phyloP scores from a whole-genome alignment of 345 rosid genomes.

The Nasturtium officinale region DNA sequence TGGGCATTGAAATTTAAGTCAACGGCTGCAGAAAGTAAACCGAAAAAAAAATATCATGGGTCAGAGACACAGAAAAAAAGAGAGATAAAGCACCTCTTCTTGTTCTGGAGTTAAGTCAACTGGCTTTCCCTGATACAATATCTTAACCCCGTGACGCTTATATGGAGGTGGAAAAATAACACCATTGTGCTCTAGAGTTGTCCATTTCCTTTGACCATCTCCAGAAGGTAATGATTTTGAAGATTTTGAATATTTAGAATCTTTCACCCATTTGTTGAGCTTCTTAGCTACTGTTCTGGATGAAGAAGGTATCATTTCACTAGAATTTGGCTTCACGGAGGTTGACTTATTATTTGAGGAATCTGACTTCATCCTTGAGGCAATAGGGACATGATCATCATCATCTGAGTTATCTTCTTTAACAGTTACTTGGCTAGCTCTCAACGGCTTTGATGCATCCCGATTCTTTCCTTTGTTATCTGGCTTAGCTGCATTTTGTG shows the following conservation, averaged over 20 bases:
- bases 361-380: constrained; percentile 63
- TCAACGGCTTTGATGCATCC: constrained; percentile 31
- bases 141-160: constrained; percentile 81
- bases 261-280: constrained; percentile 57
- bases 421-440: constrained; percentile 29
- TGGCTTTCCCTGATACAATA: constrained; percentile 73
- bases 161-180: constrained; percentile 97
- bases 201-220: constrained; percentile 99
- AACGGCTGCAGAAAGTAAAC: constrained; percentile 1
- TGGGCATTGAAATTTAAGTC: constrained; percentile 17
- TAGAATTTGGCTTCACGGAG: constrained; percentile 51
- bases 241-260: constrained; percentile 70
- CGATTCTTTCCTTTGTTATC: constrained; percentile 35
- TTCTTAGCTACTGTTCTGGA: constrained; percentile 47
- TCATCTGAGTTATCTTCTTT: constrained; percentile 58
- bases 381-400: constrained; percentile 76
- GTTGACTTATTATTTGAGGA: constrained; percentile 53
- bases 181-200: constrained; percentile 90
- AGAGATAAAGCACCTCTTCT: constrained; percentile 68
- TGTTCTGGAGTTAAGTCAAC: constrained; percentile 82
- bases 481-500: constrained; percentile 41
- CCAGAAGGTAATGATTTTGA: constrained; percentile 74
- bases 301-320: constrained; percentile 51
- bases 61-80: constrained; percentile 1
- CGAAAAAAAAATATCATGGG: background rate